Base-by-base conservation (phyloP, 1,284 basidiomycete species). In the Ceratobasidium sp. region DNA sequence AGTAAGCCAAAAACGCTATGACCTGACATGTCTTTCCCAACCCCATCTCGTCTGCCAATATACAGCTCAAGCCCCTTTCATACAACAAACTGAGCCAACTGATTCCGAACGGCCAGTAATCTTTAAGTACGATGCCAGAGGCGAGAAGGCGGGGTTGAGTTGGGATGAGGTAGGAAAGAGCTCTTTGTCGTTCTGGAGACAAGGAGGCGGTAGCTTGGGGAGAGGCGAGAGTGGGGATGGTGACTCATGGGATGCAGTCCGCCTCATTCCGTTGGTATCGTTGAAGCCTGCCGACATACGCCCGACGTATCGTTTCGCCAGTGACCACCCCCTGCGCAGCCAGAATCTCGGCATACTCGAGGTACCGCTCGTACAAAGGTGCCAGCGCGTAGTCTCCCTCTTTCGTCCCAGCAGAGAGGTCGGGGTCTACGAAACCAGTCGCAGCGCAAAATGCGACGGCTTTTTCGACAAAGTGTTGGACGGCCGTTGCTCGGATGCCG, bases 21-120 rank as follows among this genome's bases (percentile, higher is more conserved):
- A 99, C 97, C 85, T 99, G 97, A 32, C 96, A 94, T 0, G 97
- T 99, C 87, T 99, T 99, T 40, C 98, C 98, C 76, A 99, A 90
- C 81, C 96, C 96, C 97, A 98, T 98, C 84, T 98, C 96, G 84
- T 99, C 97, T 0, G 97, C 97, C 37, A 99, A 88, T 82, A 99
- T 99, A 84, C 97, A 98, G 77, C 95, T 97, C 68, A 94, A 89
- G 77, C 89, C 88, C 81, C 90, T 92, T 71, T 87, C 88, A 83
- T 96, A 97, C 61, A 99, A 86, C 37, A 99, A 85, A 83, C 95
- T 91, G 79, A 99, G 87, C 98, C 98, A 99, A 83, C 98, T 99
- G 78, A 99, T 89, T n/a, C 98, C 98, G 74, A 98, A 88, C 76
- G 99, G 86, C 84, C 99, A 97, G 83, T 99, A 99, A 81, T 98